Evolutionary conservation across 495 filamentous ascomycete genomes (phyloP), one percentile per base, ranked within the genome.

Genomic region (Cetradonia linearis): DNA sequence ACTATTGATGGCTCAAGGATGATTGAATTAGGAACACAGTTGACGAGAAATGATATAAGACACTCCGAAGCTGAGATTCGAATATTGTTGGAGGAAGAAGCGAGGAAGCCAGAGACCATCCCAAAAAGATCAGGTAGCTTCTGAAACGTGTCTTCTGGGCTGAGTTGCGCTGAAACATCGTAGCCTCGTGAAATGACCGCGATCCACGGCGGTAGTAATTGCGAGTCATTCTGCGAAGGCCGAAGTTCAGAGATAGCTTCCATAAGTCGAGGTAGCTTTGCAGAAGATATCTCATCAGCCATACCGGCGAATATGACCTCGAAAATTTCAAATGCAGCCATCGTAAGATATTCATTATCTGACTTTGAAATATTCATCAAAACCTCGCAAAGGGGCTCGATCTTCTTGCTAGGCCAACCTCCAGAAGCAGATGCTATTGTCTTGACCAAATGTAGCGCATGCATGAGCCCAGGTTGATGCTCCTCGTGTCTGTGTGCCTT

Each of bases 331-430:
- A 98, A 96, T 3, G 92, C 90, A 23, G 88, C 84, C 84, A 95
- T 90, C 49, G 88, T 94, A 72, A 98, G 85, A 70, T 89, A 95
- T 70, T 96, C 89, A 70, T 93, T 96, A 69, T 80, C 93, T 16
- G 87, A 87, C 63, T 81, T 83, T 2, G 93, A 91, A 38, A 96
- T 92, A 60, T 82, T 83, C 68, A 98, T 86, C 59, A 98, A 74
- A 38, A 91, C 72, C 68, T 96, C 90, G 70, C 91, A 96, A 37
- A 98, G 79, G 5, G 83, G 73, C 73, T 98, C 93, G 52, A 96
- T 91, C 72, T 94, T 94, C 76, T 85, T 87, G 73, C 86, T 94
- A n/a, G 93, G 93, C 94, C 94, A 98, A 50, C 94, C 92, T 49
- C 88, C 87, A 56, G 89, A 92, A 4, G 87, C 88, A 27, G 78